phyloP scores from a whole-genome alignment of 257 asterid species.

The Nicotiana knightiana region DNA sequence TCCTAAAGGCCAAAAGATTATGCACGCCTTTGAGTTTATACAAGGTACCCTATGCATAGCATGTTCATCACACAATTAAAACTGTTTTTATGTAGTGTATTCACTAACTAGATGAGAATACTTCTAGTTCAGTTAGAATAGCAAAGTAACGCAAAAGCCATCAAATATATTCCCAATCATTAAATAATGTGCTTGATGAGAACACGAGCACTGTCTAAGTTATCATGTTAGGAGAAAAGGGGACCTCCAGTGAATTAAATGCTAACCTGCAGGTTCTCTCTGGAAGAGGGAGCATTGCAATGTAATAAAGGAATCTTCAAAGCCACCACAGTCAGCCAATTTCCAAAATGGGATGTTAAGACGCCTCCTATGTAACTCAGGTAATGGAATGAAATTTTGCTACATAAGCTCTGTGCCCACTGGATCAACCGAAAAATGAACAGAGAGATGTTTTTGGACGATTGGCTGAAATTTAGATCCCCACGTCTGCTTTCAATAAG shows the following conservation, averaged over 20 bases:
- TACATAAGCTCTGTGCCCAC: conserved; percentile 72
- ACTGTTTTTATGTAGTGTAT: not conserved
- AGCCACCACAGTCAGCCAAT: not conserved
- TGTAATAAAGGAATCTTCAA: not conserved
- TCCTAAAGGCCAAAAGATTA: not conserved
- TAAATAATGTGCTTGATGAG: not conserved
- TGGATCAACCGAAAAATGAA: conserved; percentile 60
- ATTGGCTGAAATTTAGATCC: conserved; percentile 41
- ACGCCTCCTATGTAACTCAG: not conserved
- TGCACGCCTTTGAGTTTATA: not conserved
- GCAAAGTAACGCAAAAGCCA: not conserved
- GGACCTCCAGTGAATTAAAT: not conserved
- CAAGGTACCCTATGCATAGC: not conserved
- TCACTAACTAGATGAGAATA: not conserved
- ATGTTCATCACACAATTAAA: not conserved
- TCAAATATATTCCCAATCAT: not conserved
- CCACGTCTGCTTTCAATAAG: conserved; percentile 47
- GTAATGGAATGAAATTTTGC: conserved; percentile 19
- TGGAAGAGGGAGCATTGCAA: not conserved
- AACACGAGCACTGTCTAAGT: not conserved
- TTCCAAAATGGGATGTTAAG: not conserved
- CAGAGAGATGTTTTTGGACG: conserved; percentile 34
- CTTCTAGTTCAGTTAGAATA: not conserved
- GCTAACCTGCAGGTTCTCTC: not conserved
- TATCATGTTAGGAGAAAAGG: not conserved